Percentiles rank a stretch among this genome's conserved stretches.
phyloP scores from a whole-genome alignment of 169 alveolate genomes.

The Ichthyophthirius multifiliis region DNA sequence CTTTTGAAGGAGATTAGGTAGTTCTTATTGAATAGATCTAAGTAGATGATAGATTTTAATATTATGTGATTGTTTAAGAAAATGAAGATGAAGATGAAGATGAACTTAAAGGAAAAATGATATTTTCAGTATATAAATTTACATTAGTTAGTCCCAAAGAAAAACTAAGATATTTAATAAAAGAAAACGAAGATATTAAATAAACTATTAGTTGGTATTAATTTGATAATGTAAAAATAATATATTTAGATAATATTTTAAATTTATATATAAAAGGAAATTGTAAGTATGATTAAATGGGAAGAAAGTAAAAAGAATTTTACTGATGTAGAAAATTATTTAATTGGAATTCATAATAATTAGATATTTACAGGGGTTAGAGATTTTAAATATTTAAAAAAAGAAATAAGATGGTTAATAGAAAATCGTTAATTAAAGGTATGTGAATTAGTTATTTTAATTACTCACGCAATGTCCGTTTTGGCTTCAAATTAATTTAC shows the following conservation, averaged over 20 bases:
- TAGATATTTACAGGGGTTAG: not conserved
- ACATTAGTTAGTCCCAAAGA: not conserved
- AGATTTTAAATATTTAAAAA: not conserved
- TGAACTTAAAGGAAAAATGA: not conserved
- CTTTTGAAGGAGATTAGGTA: not conserved
- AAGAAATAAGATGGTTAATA: not conserved
- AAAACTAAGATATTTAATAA: not conserved
- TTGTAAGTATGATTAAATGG: not conserved
- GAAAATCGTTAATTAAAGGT: not conserved
- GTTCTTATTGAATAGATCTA: not conserved
- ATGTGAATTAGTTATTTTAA: not conserved
- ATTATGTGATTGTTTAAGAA: not conserved
- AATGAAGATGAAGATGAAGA: not conserved
- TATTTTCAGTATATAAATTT: not conserved
- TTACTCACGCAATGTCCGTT: not conserved
- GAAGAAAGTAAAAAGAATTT: not conserved
- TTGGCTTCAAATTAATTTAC: not conserved
- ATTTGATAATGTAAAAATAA: not conserved
- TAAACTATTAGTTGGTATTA: not conserved
- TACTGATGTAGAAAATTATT: not conserved
- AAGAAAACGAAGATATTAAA: not conserved
- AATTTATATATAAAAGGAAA: not conserved
- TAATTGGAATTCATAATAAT: not conserved
- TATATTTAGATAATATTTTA: too few relatives aligned
- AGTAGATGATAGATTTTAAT: not conserved